These are phyloP conservation scores for Yamadazyma blattariae DNA, from an alignment of 1,139 yeast genomes.

Conservation along the genomic window DNA sequence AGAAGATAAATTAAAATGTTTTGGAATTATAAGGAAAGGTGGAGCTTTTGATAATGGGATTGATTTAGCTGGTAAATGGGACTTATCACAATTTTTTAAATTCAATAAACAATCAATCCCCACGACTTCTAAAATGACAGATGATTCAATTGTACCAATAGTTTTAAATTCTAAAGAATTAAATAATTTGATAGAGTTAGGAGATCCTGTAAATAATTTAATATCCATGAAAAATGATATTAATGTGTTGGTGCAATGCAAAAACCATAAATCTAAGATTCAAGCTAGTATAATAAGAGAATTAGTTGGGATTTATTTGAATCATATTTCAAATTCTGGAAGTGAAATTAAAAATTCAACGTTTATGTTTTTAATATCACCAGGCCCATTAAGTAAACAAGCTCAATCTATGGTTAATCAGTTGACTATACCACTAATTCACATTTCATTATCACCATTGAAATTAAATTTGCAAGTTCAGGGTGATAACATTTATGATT, in stretches of 20 bases:
- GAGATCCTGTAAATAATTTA: slow-evolving; percentile 1
- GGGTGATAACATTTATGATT: slow-evolving; percentile 20
- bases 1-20: slow-evolving; percentile 37
- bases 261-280: slow-evolving; percentile 44
- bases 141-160: slow-evolving; percentile 11
- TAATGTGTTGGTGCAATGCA: slow-evolving; percentile 56
- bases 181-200: slow-evolving; percentile 6
- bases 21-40: slow-evolving; percentile 45
- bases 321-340: slow-evolving; percentile 25
- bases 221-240: slow-evolving; percentile 27
- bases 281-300: slow-evolving; percentile 56
- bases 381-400: slow-evolving; percentile 57
- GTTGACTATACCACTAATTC: slow-evolving; percentile 55
- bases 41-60: slow-evolving; percentile 75
- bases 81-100: slow-evolving; percentile 30
- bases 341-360: slow-evolving; percentile 16
- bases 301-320: slow-evolving; percentile 53
- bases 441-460: slow-evolving; percentile 39
- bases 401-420: slow-evolving; percentile 56
- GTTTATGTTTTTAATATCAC: slow-evolving; percentile 50
- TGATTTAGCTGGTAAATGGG: slow-evolving; percentile 65
- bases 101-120: slow-evolving; percentile 10
- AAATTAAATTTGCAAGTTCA: slow-evolving; percentile 6
- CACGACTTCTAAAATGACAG: not conserved
- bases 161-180: slow-evolving; percentile 17